phyloP scores from a whole-genome alignment of 441 rosid species.

The Euphorbia schlechtendalii region DNA sequence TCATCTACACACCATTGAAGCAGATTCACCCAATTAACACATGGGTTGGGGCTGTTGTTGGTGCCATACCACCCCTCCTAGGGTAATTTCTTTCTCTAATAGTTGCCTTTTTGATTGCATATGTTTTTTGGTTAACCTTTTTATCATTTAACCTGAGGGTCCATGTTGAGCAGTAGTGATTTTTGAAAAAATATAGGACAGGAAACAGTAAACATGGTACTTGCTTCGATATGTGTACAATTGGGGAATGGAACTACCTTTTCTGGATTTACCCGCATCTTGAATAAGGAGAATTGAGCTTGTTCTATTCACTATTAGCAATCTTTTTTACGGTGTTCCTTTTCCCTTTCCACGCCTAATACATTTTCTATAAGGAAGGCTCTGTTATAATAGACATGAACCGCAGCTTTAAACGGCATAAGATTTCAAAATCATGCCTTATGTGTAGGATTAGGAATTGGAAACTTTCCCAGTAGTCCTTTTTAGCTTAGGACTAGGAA shows the following conservation, averaged over 20 bases:
- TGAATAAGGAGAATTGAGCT: neutral
- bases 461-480: too few relatives aligned
- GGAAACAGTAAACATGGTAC: neutral
- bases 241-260: neutral
- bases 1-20: constrained; percentile 94
- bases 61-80: constrained; percentile 84
- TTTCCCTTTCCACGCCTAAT: too few relatives aligned
- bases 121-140: neutral
- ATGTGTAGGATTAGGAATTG: too few relatives aligned
- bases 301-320: neutral
- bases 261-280: neutral
- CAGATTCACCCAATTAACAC: constrained; percentile 96
- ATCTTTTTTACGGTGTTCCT: neutral
- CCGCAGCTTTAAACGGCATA: too few relatives aligned
- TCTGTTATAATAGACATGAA: too few relatives aligned
- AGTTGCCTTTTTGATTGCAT: neutral
- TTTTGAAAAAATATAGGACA: too few relatives aligned
- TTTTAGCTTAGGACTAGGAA: too few relatives aligned
- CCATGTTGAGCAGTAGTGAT: neutral
- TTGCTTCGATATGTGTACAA: neutral
- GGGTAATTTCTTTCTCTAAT: constrained; percentile 39
- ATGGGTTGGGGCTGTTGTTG: constrained; percentile 98
- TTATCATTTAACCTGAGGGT: neutral
- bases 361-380: too few relatives aligned
- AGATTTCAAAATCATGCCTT: too few relatives aligned